Conservation (phyloP, 208 protist genomes). For the Crithidia fasciculata region DNA sequence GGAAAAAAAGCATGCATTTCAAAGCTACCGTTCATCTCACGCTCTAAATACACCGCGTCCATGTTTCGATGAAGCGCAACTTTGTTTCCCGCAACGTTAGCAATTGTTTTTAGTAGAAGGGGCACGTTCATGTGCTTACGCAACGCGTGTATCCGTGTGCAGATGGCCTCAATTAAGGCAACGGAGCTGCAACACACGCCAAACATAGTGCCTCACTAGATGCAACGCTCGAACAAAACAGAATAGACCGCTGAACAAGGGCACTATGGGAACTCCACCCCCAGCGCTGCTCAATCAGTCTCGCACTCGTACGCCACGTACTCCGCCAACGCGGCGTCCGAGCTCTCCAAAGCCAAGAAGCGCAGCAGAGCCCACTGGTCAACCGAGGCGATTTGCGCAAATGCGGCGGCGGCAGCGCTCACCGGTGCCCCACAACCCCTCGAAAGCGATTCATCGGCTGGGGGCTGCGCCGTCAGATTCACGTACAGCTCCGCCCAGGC, state of each 20-base stretch:
- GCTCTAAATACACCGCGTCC: too few relatives aligned
- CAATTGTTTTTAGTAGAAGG: neutral
- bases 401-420: slow-evolving; percentile 37
- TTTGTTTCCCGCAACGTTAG: too few relatives aligned
- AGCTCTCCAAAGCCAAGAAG: slow-evolving; percentile 61
- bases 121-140: neutral
- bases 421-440: neutral
- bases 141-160: neutral
- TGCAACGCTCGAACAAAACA: neutral
- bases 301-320: slow-evolving; percentile 48
- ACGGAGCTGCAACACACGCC: neutral
- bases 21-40: too few relatives aligned
- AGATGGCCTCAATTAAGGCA: neutral
- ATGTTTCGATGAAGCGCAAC: too few relatives aligned
- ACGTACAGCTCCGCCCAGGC: slow-evolving; percentile 73
- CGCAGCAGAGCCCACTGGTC: slow-evolving; percentile 63
- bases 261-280: too few relatives aligned
- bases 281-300: neutral
- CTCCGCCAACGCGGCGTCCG: slow-evolving; percentile 46
- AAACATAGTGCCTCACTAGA: too few relatives aligned
- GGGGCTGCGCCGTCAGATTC: slow-evolving; percentile 22
- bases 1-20: too few relatives aligned
- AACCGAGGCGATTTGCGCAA: slow-evolving; percentile 46
- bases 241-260: neutral
- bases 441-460: neutral